Evolutionary conservation across 495 filamentous ascomycete genomes (phyloP).

Genomic region (Clavariopsis aquatica): DNA sequence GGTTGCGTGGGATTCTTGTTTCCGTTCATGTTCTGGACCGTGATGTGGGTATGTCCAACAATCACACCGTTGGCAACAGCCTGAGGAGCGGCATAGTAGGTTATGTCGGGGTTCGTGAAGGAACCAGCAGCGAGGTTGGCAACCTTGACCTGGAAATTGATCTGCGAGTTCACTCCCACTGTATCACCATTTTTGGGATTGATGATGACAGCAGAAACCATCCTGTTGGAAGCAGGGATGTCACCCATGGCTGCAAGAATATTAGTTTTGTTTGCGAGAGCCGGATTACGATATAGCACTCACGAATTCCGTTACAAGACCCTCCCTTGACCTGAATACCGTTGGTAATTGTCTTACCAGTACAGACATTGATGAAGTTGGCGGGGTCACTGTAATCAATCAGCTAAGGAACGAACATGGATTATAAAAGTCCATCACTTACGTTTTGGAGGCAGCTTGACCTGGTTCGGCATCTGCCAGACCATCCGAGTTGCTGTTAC

Average conservation of each 20-base stretch:
- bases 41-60: conserved; percentile 73
- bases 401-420: conserved; percentile 15
- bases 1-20: conserved; percentile 49
- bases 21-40: conserved; percentile 62
- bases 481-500: conserved; percentile 49
- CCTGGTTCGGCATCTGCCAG: conserved; percentile 47
- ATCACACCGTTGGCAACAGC: conserved; percentile 55
- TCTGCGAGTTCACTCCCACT: conserved; percentile 52
- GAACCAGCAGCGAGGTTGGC: conserved; percentile 62
- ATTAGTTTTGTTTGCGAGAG: conserved; percentile 21
- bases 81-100: conserved; percentile 74
- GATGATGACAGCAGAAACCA: conserved; percentile 68
- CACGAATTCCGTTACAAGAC: conserved; percentile 69
- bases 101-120: conserved; percentile 61
- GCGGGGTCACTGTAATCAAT: conserved; percentile 43
- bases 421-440: conserved; percentile 32
- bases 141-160: conserved; percentile 62
- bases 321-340: conserved; percentile 63
- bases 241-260: conserved; percentile 63
- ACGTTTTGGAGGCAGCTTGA: conserved; percentile 59
- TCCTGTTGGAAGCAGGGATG: conserved; percentile 61
- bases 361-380: conserved; percentile 53
- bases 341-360: conserved; percentile 68
- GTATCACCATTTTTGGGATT: conserved; percentile 54
- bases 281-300: conserved; percentile 10